A percentile compares a stretch with the other conserved stretches of the same genome.
Evolutionary conservation across 805 yeast species (phyloP).

Genomic region (Yamadazyma sp.): DNA sequence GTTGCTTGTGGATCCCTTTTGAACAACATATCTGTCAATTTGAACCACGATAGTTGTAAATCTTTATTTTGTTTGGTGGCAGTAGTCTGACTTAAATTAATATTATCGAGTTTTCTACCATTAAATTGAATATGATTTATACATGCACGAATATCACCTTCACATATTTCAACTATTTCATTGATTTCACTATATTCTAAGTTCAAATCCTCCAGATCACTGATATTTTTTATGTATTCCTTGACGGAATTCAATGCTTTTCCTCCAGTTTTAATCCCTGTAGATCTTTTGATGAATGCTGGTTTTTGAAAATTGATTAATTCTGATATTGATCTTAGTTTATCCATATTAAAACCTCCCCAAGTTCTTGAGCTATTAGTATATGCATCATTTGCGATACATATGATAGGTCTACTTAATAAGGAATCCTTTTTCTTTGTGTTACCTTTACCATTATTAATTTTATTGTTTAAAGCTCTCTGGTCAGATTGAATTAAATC

Average conservation of each 20-base stretch:
- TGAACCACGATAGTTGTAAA: slow-evolving; percentile 61
- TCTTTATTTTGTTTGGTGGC: slow-evolving; percentile 47
- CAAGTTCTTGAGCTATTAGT: slow-evolving; percentile 32
- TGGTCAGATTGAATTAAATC: slow-evolving; percentile 61
- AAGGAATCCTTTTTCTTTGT: slow-evolving; percentile 28
- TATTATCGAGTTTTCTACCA: slow-evolving; percentile 15
- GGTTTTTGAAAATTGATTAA: slow-evolving; percentile 65
- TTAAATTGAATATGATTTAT: slow-evolving; percentile 77
- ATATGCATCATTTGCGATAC: slow-evolving; percentile 87
- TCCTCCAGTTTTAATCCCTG: slow-evolving; percentile 39
- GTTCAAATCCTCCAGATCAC: slow-evolving; percentile 50
- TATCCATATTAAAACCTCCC: slow-evolving; percentile 58
- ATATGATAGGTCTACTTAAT: slow-evolving; percentile 80
- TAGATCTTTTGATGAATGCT: slow-evolving; percentile 39
- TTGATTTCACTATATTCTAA: slow-evolving; percentile 51
- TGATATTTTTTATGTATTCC: slow-evolving; percentile 44
- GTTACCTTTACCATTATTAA: slow-evolving; percentile 11
- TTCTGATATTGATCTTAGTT: slow-evolving; percentile 71
- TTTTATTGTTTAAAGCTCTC: slow-evolving; percentile 37
- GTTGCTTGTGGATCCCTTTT: slow-evolving; percentile 44
- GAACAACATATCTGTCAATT: slow-evolving; percentile 61
- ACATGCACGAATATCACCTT: slow-evolving; percentile 84
- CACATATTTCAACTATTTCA: slow-evolving; percentile 66
- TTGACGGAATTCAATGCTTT: slow-evolving; percentile 35
- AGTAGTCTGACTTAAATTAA: not conserved